These are phyloP conservation scores for Parietichytrium sp. DNA, from an alignment of 108 stramenopile species.

Conservation along the genomic window DNA sequence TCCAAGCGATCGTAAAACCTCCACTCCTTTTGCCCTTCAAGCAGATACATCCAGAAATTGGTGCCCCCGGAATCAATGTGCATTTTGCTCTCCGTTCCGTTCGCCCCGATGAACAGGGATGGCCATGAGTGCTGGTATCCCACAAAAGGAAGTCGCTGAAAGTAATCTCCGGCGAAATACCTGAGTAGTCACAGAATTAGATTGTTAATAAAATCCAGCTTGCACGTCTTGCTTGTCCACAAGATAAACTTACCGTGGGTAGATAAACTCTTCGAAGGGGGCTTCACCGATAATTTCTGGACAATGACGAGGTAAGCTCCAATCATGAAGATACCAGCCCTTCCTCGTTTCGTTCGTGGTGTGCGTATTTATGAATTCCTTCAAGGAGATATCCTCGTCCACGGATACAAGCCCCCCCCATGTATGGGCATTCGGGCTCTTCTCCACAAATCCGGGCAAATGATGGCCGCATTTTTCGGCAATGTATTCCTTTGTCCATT, in stretches of 20 bases:
- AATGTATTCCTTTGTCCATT: background rate
- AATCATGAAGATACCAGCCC: conserved; percentile 5
- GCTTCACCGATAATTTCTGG: background rate
- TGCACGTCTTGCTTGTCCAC: no score
- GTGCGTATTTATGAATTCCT: background rate
- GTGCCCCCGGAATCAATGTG: conserved; percentile 32
- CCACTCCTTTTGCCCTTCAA: conserved; percentile 39
- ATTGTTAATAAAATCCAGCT: no score
- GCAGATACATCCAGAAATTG: conserved; percentile 39
- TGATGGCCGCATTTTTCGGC: conserved; percentile 4
- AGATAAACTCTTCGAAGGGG: conserved; percentile 15
- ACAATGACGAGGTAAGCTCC: background rate
- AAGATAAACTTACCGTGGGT: no score
- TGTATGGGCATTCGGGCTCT: background rate
- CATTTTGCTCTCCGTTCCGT: conserved; percentile 12
- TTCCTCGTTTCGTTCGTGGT: background rate
- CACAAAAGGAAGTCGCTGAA: conserved; percentile 33
- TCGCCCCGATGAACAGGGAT: conserved; percentile 36
- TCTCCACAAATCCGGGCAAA: background rate
- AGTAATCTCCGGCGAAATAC: conserved; percentile 28
- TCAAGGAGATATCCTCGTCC: background rate
- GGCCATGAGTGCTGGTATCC: conserved; percentile 40
- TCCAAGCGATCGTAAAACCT: background rate
- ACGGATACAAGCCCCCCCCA: conserved; percentile 22
- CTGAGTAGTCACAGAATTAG: no score